Conservation (phyloP, 2,329 filamentous ascomycete species). For the Botrytis aclada region DNA sequence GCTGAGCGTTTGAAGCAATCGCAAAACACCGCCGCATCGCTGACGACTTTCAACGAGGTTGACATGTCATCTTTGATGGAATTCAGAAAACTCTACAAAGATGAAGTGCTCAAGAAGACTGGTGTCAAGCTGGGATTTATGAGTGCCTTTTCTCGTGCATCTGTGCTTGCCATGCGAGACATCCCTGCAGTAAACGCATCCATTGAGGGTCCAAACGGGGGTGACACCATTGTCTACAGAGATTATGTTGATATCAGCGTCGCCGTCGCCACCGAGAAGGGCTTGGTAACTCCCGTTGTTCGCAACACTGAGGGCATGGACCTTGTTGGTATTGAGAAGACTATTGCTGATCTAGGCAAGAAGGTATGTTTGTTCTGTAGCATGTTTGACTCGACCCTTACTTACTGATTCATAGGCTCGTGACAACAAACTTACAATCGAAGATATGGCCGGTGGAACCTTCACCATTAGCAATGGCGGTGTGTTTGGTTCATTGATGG, state of each 20-base stretch:
- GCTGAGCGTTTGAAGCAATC: conserved; percentile 98
- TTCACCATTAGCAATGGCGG: conserved; percentile 98
- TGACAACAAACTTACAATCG: conserved; percentile 94
- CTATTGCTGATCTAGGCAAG: conserved; percentile 91
- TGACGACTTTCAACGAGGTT: conserved; percentile 98
- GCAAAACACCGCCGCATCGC: conserved; percentile 93
- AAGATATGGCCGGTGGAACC: conserved; percentile 97
- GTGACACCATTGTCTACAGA: conserved; percentile 96
- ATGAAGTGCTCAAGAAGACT: conserved; percentile 91
- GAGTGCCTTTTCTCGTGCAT: conserved; percentile 92
- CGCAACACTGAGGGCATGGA: conserved; percentile 89
- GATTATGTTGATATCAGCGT: conserved; percentile 98
- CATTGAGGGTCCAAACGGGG: conserved; percentile 91
- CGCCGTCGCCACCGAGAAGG: conserved; percentile 95
- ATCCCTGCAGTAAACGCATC: conserved; percentile 94
- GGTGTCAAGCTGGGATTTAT: conserved; percentile 99
- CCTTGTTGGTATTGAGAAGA: conserved; percentile 81
- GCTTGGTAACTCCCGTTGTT: conserved; percentile 92
- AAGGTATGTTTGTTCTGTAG: conserved; percentile 59
- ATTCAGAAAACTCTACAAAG: conserved; percentile 96
- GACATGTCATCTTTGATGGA: conserved; percentile 99
- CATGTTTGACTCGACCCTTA: conserved; percentile 11
- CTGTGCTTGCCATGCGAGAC: conserved; percentile 88
- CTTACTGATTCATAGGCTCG: conserved; percentile 60
- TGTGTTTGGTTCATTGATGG: conserved; percentile 95